These are phyloP conservation scores for Diaporthe velutina DNA, from an alignment of 2,329 filamentous ascomycete genomes.

Conservation along the genomic window DNA sequence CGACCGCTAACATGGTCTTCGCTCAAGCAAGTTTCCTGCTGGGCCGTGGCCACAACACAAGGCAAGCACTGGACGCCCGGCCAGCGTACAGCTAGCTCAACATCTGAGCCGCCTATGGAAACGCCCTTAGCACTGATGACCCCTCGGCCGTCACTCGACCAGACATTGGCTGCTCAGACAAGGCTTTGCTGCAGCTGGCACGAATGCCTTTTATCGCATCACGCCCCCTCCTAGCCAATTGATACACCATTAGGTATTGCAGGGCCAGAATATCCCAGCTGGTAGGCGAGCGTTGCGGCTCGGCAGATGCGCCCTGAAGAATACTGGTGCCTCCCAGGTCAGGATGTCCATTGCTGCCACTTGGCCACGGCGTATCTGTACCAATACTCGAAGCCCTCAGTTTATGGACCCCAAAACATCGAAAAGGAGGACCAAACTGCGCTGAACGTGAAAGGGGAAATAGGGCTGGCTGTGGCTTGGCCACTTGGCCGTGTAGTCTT, in stretches of 20 bases:
- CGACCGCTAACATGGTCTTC: not conserved
- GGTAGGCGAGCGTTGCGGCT: not conserved
- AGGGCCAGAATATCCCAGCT: not conserved
- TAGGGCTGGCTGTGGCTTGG: not conserved
- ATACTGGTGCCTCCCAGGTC: not conserved
- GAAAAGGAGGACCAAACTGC: not conserved
- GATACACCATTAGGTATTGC: not conserved
- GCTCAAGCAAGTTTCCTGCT: not conserved
- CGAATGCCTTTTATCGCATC: not conserved
- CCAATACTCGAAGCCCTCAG: not conserved
- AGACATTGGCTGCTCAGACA: not conserved
- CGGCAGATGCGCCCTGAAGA: not conserved
- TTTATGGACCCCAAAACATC: not conserved
- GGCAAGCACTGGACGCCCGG: not conserved
- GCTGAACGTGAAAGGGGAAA: not conserved
- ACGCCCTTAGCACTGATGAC: not conserved
- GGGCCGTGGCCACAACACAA: not conserved
- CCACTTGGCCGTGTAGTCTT: not conserved
- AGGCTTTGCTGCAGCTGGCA: not conserved
- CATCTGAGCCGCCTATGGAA: not conserved
- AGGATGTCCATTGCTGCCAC: not conserved
- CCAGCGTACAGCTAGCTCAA: not conserved
- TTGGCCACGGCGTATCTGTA: not conserved
- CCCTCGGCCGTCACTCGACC: not conserved
- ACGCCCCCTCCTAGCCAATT: not conserved